A percentile compares a stretch with the other conserved stretches of the same genome.
phyloP scores from a whole-genome alignment of 1,284 basidiomycete genomes.

The Schizopora paradoxa region DNA sequence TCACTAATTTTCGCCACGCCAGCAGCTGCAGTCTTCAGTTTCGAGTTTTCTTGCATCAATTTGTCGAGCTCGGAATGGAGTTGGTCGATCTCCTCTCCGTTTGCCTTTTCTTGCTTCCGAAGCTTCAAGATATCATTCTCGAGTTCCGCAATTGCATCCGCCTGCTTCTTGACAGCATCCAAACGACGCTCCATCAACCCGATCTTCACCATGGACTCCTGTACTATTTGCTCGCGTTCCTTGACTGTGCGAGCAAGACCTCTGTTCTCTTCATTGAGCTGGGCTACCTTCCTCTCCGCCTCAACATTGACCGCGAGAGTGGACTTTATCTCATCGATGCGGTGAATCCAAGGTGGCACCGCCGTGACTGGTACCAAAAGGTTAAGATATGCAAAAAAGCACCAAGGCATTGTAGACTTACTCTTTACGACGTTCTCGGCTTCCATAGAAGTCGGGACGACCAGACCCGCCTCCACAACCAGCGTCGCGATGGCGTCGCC shows the following conservation, averaged over 20 bases:
- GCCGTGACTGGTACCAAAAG: constrained; percentile 52
- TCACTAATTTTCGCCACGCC: constrained; percentile 63
- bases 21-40: constrained; percentile 64
- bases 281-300: constrained; percentile 81
- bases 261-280: constrained; percentile 86
- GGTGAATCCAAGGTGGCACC: constrained; percentile 80
- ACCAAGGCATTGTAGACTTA: constrained; percentile 34
- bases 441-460: constrained; percentile 70
- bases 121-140: constrained; percentile 77
- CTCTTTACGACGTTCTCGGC: constrained; percentile 75
- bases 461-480: constrained; percentile 60
- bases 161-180: constrained; percentile 85
- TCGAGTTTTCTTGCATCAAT: constrained; percentile 83
- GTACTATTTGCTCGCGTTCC: constrained; percentile 81
- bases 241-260: constrained; percentile 81
- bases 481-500: constrained; percentile 65
- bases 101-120: constrained; percentile 81
- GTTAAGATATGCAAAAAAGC: constrained; percentile 10
- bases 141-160: constrained; percentile 77
- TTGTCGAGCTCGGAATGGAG: constrained; percentile 84
- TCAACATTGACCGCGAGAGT: constrained; percentile 83
- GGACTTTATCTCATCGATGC: constrained; percentile 86
- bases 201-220: constrained; percentile 89
- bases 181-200: constrained; percentile 91
- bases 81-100: constrained; percentile 91